Percentiles rank a stretch among this genome's conserved stretches.
These are phyloP conservation scores for Phytophthora ohioensis DNA, from an alignment of 352 stramenopile genomes.

Conservation along the genomic window DNA sequence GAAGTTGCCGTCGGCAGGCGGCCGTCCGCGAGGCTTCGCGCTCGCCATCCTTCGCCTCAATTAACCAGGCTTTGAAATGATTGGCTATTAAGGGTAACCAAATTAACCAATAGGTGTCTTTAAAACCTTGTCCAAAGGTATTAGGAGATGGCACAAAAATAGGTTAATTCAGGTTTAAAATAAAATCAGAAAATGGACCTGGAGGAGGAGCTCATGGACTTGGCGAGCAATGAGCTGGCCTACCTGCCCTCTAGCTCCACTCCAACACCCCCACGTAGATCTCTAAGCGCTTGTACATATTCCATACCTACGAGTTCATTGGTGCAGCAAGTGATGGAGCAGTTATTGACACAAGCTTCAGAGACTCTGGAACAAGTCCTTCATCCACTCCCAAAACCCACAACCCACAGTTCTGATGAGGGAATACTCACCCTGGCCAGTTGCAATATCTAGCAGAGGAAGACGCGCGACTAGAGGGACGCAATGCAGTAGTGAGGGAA, in stretches of 20 bases:
- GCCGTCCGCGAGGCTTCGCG: constrained; percentile 27
- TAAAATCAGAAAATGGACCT: constrained; percentile 39
- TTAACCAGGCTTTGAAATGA: too few species aligned
- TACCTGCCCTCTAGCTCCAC: constrained; percentile 51
- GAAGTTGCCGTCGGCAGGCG: constrained; percentile 29
- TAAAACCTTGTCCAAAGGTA: too few species aligned
- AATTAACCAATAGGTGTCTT: too few species aligned
- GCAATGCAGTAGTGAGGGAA: constrained; percentile 19
- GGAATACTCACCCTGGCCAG: constrained; percentile 26
- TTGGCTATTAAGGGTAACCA: too few species aligned
- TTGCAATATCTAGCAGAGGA: constrained; percentile 29
- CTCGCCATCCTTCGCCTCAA: constrained; percentile 1
- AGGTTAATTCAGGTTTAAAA: not conserved
- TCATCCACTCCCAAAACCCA: not conserved
- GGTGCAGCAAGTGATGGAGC: constrained; percentile 21
- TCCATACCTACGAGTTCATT: constrained; percentile 5
- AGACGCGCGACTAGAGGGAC: constrained; percentile 29
- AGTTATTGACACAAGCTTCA: constrained; percentile 15
- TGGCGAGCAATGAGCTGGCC: constrained; percentile 62
- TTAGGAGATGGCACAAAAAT: too few species aligned
- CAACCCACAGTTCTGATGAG: not conserved
- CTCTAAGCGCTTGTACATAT: not conserved
- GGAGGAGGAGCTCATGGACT: constrained; percentile 72
- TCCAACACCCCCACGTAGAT: not conserved
- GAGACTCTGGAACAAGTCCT: constrained; percentile 13